Conservation (phyloP, 306 rosid genomes). For the Medicago arabica region DNA sequence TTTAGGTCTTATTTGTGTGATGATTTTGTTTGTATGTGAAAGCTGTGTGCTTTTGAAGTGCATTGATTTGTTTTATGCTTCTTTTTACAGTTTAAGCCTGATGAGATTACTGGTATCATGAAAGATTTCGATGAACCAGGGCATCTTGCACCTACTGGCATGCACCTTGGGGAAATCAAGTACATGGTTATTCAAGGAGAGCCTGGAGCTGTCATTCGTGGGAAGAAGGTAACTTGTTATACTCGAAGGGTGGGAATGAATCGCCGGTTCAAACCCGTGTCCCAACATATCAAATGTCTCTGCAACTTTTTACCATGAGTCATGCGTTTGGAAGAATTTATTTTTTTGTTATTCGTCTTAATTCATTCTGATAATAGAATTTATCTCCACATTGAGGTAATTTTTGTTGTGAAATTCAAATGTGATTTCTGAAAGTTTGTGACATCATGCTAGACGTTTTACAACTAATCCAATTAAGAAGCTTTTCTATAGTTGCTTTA, state of each 20-base stretch:
- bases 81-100: constrained; percentile 61
- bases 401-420: no score
- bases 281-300: no score
- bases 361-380: no score
- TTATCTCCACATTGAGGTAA: no score
- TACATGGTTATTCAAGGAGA: constrained; percentile 98
- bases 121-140: constrained; percentile 97
- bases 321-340: no score
- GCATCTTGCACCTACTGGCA: constrained; percentile 91
- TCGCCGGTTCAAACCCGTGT: no score
- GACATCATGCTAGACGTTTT: no score
- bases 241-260: not conserved
- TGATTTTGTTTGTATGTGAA: not conserved
- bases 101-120: constrained; percentile 68
- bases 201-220: constrained; percentile 93
- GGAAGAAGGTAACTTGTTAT: constrained; percentile 73
- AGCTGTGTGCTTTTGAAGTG: not conserved
- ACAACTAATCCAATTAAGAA: no score
- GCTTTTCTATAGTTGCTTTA: no score
- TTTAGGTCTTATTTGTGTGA: not conserved
- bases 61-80: not conserved
- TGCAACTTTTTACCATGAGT: not conserved
- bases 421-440: no score
- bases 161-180: constrained; percentile 71
- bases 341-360: no score